A percentile compares a stretch with the other conserved stretches of the same genome.
These are phyloP conservation scores for Chrysanthemum lavandulifolium DNA, from an alignment of 129 eudicot species.

Conservation along the genomic window DNA sequence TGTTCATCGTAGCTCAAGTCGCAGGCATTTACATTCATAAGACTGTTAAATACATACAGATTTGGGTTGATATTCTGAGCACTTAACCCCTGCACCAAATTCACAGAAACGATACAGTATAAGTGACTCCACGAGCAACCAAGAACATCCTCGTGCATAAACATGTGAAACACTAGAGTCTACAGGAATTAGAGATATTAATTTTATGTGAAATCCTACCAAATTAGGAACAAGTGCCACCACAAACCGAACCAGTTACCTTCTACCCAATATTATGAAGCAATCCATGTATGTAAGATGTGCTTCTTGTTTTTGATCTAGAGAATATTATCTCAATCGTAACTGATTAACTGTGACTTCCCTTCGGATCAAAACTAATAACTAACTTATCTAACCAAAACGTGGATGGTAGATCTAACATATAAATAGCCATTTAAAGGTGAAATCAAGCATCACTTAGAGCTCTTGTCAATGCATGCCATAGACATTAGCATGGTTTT, in stretches of 20 bases:
- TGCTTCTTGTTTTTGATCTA: too few species aligned
- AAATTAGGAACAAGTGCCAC: neutral
- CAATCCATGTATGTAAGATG: too few species aligned
- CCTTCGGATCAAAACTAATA: too few species aligned
- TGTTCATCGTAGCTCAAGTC: slow-evolving; percentile 67
- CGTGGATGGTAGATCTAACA: neutral
- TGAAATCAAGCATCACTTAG: too few species aligned
- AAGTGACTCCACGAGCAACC: slow-evolving; percentile 14
- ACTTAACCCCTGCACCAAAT: slow-evolving; percentile 63
- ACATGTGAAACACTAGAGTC: slow-evolving; percentile 3
- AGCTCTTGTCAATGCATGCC: too few species aligned
- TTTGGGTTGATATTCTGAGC: slow-evolving; percentile 69
- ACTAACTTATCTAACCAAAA: too few species aligned
- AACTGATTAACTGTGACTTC: too few species aligned
- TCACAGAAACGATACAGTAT: slow-evolving; percentile 9
- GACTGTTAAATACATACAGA: slow-evolving; percentile 81
- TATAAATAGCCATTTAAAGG: too few species aligned
- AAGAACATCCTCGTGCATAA: slow-evolving; percentile 16
- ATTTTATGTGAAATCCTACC: slow-evolving; percentile 6
- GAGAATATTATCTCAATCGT: too few species aligned
- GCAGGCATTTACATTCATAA: slow-evolving; percentile 85
- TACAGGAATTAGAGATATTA: slow-evolving; percentile 13
- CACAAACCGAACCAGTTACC: too few species aligned
- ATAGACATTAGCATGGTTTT: too few species aligned
- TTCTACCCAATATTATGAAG: too few species aligned